Conservation (phyloP, 169 alveolate species). For the Neospora caninum region DNA sequence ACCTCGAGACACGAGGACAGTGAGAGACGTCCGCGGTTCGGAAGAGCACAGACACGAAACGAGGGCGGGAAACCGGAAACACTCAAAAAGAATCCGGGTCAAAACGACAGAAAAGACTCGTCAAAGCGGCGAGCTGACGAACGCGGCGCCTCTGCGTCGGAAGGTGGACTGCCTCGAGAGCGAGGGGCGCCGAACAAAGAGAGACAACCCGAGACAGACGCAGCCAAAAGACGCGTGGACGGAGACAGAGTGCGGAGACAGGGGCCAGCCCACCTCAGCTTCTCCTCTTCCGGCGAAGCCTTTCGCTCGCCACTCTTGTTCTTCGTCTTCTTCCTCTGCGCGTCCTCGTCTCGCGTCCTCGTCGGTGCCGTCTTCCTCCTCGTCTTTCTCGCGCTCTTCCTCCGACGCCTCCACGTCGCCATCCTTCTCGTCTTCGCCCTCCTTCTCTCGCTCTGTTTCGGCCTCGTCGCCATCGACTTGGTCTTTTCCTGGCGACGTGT, state of each 20-base stretch:
- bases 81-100: too few species aligned
- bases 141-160: too few species aligned
- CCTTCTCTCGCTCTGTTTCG: neutral
- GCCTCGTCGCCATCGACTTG: neutral
- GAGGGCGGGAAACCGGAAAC: too few species aligned
- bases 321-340: conserved; percentile 1
- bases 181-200: neutral
- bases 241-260: too few species aligned
- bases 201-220: neutral
- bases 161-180: too few species aligned
- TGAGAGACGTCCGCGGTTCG: too few species aligned
- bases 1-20: too few species aligned
- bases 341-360: neutral
- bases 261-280: neutral
- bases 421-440: neutral
- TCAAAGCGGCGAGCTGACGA: too few species aligned
- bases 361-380: neutral
- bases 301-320: neutral
- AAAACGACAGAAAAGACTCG: too few species aligned
- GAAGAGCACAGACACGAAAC: too few species aligned
- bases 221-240: neutral
- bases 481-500: neutral
- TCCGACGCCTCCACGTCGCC: too few species aligned
- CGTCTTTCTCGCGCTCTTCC: neutral
- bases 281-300: conserved; percentile 15